Evolutionary conservation across 163 green algal genomes (phyloP).

Genomic region (Scenedesmus sp.): DNA sequence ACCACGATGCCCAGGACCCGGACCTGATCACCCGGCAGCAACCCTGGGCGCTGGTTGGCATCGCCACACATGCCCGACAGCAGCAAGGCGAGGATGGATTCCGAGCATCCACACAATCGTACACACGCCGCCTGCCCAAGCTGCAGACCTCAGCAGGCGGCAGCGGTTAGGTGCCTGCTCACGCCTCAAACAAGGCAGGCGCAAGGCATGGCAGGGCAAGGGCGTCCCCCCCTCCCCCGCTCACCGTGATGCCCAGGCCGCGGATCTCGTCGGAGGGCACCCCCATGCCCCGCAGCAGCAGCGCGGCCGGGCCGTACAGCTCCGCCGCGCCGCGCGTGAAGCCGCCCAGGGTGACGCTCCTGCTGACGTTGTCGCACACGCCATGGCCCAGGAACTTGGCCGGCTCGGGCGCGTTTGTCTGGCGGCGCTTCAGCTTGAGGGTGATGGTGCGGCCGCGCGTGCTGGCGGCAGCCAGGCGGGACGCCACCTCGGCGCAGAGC

Average conservation of each 20-base stretch:
- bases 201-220: no score
- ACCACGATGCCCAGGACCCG: not conserved
- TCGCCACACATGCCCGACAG: not conserved
- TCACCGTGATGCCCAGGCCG: conserved; percentile 82
- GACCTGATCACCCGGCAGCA: not conserved
- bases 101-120: no score
- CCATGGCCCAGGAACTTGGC: conserved; percentile 92
- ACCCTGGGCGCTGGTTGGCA: no score
- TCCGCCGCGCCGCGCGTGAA: conserved; percentile 40
- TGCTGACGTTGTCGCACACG: conserved; percentile 87
- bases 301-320: conserved; percentile 46
- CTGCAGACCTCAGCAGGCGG: not conserved
- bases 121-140: no score
- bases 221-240: no score
- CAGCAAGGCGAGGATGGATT: no score
- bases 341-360: conserved; percentile 70
- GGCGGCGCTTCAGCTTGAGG: conserved; percentile 80
- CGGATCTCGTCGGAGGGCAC: conserved; percentile 77
- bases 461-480: conserved; percentile 50
- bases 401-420: conserved; percentile 69
- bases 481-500: conserved; percentile 75
- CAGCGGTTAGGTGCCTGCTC: no score
- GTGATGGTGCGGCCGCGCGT: conserved; percentile 63
- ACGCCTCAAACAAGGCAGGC: no score
- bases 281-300: conserved; percentile 71